Percentiles rank a stretch among this genome's conserved stretches.
These are phyloP conservation scores for Guyanaporus albipodus DNA, from an alignment of 768 basidiomycete genomes.

Conservation along the genomic window DNA sequence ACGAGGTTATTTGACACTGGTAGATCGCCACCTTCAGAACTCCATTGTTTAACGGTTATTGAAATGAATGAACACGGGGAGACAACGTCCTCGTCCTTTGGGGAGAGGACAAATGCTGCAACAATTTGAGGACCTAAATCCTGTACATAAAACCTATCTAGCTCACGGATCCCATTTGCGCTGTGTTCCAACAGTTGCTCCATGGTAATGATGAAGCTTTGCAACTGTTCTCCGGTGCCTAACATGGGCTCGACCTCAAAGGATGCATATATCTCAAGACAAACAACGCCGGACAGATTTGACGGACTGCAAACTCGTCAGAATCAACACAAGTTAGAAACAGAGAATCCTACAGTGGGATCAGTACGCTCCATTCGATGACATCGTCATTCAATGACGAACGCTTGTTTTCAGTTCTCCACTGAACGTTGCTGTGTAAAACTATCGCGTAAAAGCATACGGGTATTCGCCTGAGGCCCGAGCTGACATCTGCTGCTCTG, in stretches of 20 bases:
- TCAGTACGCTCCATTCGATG: not conserved
- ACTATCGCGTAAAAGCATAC: too few relatives aligned
- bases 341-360: not conserved
- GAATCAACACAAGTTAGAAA: not conserved
- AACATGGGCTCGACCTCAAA: not conserved
- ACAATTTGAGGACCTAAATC: not conserved
- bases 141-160: not conserved
- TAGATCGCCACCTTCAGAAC: not conserved
- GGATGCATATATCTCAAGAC: not conserved
- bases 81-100: not conserved
- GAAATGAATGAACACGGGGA: not conserved
- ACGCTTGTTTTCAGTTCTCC: not conserved
- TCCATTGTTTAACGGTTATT: not conserved
- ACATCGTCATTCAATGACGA: not conserved
- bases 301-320: not conserved
- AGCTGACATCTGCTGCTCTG: too few relatives aligned
- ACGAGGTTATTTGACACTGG: too few relatives aligned
- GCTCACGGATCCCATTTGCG: not conserved
- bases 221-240: not conserved
- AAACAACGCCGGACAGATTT: not conserved
- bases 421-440: too few relatives aligned
- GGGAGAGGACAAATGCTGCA: not conserved
- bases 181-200: not conserved
- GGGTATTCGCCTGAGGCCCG: too few relatives aligned
- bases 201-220: not conserved